These are phyloP conservation scores for Pyronema domesticum DNA, from an alignment of 495 filamentous ascomycete genomes.

Conservation along the genomic window DNA sequence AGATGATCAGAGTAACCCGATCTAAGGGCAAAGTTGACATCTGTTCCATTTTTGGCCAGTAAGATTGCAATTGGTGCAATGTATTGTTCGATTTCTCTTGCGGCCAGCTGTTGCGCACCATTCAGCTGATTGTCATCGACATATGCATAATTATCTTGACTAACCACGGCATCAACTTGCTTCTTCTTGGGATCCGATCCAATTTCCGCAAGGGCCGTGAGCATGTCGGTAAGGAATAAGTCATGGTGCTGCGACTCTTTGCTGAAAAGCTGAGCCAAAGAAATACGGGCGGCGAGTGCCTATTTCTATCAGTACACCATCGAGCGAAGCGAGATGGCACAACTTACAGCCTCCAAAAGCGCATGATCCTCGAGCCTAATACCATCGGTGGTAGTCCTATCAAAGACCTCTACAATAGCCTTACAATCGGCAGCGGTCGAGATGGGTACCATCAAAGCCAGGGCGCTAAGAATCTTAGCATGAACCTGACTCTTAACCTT, in stretches of 20 bases:
- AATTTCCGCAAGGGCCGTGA: conserved; percentile 77
- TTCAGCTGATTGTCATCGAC: conserved; percentile 32
- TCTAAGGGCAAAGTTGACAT: conserved; percentile 18
- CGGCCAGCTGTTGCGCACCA: conserved; percentile 57
- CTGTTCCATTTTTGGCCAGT: conserved; percentile 27
- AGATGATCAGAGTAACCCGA: conserved; percentile 39
- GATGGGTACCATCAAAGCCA: conserved; percentile 55
- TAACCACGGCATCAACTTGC: conserved; percentile 30
- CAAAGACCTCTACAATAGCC: conserved; percentile 65
- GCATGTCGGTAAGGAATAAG: conserved; percentile 62
- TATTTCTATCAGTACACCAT: conserved; percentile 19
- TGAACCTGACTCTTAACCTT: conserved; percentile 63
- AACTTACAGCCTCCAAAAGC: conserved; percentile 44
- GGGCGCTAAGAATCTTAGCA: conserved; percentile 63
- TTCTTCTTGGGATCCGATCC: conserved; percentile 42
- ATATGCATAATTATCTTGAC: neutral
- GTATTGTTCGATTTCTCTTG: conserved; percentile 66
- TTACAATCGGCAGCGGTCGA: conserved; percentile 64
- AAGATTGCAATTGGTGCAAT: conserved; percentile 64
- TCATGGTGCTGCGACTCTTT: conserved; percentile 52
- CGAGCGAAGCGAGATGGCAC: neutral
- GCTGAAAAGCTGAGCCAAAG: conserved; percentile 51
- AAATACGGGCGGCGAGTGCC: conserved; percentile 56
- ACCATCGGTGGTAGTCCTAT: conserved; percentile 51
- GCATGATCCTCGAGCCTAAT: conserved; percentile 43